phyloP scores from a whole-genome alignment of 2,329 filamentous ascomycete species.

The Penicillium thymicola region DNA sequence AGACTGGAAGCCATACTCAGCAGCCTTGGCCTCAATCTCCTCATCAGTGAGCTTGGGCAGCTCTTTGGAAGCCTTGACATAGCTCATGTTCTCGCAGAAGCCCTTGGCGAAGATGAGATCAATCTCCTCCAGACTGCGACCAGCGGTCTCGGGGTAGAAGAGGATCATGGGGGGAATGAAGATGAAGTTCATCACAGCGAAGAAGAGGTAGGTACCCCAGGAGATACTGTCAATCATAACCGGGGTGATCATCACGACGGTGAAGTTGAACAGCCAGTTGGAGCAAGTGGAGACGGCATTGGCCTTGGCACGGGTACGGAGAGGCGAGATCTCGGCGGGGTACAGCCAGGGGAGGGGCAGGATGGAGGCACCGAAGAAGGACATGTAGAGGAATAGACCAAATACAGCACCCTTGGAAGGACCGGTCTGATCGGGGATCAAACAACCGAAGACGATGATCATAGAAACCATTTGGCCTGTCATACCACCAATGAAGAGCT shows the following conservation, averaged over 20 bases:
- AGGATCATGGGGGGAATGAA: slow-evolving; percentile 55
- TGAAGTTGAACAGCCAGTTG: slow-evolving; percentile 58
- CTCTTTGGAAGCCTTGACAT: slow-evolving; percentile 33
- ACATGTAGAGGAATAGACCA: slow-evolving; percentile 67
- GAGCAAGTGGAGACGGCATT: slow-evolving; percentile 54
- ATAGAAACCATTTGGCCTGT: slow-evolving; percentile 40
- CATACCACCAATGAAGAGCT: slow-evolving; percentile 41
- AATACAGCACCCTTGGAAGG: slow-evolving; percentile 47
- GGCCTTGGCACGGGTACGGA: slow-evolving; percentile 55
- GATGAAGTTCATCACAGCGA: slow-evolving; percentile 39
- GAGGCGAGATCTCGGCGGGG: slow-evolving; percentile 52
- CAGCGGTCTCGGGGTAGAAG: slow-evolving; percentile 53
- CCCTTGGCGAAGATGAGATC: slow-evolving; percentile 47
- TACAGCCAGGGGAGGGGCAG: slow-evolving; percentile 60
- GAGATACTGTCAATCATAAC: slow-evolving; percentile 39
- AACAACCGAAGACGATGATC: slow-evolving; percentile 40
- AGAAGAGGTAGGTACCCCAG: slow-evolving; percentile 47
- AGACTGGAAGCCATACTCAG: slow-evolving; percentile 29
- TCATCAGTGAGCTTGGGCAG: slow-evolving; percentile 36
- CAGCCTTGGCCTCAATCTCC: slow-evolving; percentile 34
- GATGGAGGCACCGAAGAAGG: slow-evolving; percentile 65
- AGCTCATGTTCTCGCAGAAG: slow-evolving; percentile 42
- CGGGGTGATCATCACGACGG: slow-evolving; percentile 51
- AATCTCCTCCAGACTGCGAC: slow-evolving; percentile 45
- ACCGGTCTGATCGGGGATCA: slow-evolving; percentile 30